Conservation (phyloP, 2,329 filamentous ascomycete genomes). For the Tolypocladium album region DNA sequence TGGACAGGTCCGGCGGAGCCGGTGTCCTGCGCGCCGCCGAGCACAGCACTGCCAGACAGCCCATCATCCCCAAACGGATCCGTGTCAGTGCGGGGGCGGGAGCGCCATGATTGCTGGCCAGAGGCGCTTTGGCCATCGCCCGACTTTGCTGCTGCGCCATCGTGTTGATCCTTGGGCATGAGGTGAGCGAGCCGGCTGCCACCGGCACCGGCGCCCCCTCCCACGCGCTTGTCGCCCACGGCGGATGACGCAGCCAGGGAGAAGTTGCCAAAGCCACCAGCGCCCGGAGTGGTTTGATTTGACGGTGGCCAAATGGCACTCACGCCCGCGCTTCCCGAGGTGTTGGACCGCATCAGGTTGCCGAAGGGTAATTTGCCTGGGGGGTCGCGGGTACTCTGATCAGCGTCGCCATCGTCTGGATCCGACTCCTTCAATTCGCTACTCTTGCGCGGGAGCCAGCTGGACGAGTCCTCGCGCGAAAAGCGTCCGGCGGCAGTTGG, state of each 20-base stretch:
- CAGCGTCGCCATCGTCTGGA: conserved; percentile 37
- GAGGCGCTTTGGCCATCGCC: conserved; percentile 35
- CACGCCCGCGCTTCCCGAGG: conserved; percentile 34
- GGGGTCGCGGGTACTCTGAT: conserved; percentile 16
- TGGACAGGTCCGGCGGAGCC: conserved; percentile 26
- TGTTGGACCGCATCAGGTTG: conserved; percentile 43
- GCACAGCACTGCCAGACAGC: conserved; percentile 57
- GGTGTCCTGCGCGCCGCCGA: conserved; percentile 65
- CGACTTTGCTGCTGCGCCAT: conserved; percentile 45
- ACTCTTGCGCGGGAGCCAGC: conserved; percentile 46
- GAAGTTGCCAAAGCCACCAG: conserved; percentile 84
- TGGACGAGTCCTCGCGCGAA: conserved; percentile 49
- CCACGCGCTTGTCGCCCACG: conserved; percentile 63
- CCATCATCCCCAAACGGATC: conserved; percentile 65
- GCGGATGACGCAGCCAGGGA: conserved; percentile 50
- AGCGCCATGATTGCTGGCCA: conserved; percentile 40
- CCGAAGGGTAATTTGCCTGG: conserved; percentile 28
- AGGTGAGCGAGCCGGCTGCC: conserved; percentile 82
- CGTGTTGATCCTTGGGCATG: conserved; percentile 65
- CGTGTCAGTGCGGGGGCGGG: conserved; percentile 57
- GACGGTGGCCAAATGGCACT: conserved; percentile 32
- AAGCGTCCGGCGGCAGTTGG: conserved; percentile 50
- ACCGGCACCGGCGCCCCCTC: conserved; percentile 58
- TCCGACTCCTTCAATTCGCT: conserved; percentile 45
- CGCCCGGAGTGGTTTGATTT: conserved; percentile 50